Conservation (phyloP, 805 yeast species). For the Metschnikowia lachancei region DNA sequence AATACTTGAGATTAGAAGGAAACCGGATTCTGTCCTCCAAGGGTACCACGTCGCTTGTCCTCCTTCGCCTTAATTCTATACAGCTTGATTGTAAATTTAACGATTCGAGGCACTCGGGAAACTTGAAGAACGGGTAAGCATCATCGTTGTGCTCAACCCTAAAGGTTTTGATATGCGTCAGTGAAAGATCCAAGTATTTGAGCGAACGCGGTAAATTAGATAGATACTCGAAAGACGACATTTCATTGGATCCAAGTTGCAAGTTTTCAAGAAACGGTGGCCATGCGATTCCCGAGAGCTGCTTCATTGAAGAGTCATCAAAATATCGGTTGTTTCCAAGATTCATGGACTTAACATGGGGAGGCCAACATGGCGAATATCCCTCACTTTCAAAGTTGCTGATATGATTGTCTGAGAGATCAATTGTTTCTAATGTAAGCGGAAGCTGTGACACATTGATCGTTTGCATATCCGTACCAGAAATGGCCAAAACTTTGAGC, state of each 20-base stretch:
- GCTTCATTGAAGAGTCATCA: conserved; percentile 18
- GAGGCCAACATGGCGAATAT: conserved; percentile 24
- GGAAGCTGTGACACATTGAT: conserved; percentile 29
- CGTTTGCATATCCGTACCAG: conserved; percentile 26
- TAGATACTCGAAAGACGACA: conserved; percentile 21
- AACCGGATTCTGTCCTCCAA: conserved; percentile 21
- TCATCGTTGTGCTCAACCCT: conserved; percentile 11
- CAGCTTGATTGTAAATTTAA: conserved; percentile 24
- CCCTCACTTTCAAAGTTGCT: conserved; percentile 10
- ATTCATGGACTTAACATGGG: conserved; percentile 23
- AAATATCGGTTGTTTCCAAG: conserved; percentile 22
- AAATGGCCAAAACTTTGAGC: conserved; percentile 32
- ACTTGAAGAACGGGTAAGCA: conserved; percentile 23
- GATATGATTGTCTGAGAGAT: conserved; percentile 27
- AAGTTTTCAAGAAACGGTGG: conserved; percentile 24
- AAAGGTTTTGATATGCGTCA: conserved; percentile 21
- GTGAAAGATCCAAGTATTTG: conserved; percentile 27
- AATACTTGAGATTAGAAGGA: conserved; percentile 20
- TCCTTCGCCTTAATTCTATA: conserved; percentile 7
- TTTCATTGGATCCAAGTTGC: conserved; percentile 24
- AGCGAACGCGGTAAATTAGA: conserved; percentile 22
- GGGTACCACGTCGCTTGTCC: neutral
- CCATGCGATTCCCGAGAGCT: conserved; percentile 24
- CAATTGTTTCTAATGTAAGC: conserved; percentile 28
- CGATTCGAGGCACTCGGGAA: conserved; percentile 28